Evolutionary conservation across 768 basidiomycete genomes (phyloP).

Genomic region (Pulveroboletus ravenelii): DNA sequence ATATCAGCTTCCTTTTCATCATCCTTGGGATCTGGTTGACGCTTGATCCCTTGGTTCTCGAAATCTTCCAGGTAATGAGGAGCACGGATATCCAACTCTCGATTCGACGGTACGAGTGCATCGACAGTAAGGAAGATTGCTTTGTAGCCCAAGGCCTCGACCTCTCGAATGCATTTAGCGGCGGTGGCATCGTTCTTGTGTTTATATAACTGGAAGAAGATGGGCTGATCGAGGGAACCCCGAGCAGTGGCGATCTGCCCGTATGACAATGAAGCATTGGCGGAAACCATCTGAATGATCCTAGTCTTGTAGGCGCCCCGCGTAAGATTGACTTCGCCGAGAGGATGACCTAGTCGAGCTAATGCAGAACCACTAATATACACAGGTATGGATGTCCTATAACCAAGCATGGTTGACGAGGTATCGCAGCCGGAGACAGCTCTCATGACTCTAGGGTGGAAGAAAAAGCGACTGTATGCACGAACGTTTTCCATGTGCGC

Average conservation of each 20-base stretch:
- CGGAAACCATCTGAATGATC: constrained; percentile 84
- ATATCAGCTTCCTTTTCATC: constrained; percentile 37
- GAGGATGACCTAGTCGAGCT: constrained; percentile 83
- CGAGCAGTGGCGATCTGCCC: constrained; percentile 55
- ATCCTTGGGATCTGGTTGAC: constrained; percentile 18
- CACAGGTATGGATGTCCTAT: constrained; percentile 67
- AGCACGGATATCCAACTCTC: constrained; percentile 67
- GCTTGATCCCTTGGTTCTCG: constrained; percentile 36
- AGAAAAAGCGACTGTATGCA: constrained; percentile 85
- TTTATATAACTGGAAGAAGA: constrained; percentile 88
- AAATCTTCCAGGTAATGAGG: constrained; percentile 55
- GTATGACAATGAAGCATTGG: constrained; percentile 68
- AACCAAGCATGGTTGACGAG: constrained; percentile 71
- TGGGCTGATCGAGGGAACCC: constrained; percentile 49
- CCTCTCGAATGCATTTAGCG: constrained; percentile 62
- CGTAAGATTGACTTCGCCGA: constrained; percentile 83
- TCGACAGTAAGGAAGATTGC: constrained; percentile 93
- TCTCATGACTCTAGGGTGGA: constrained; percentile 77
- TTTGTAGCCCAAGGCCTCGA: constrained; percentile 72
- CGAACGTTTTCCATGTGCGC: constrained; percentile 65
- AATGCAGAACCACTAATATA: constrained; percentile 82
- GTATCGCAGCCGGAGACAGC: constrained; percentile 60
- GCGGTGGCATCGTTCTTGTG: constrained; percentile 63
- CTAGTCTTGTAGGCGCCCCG: constrained; percentile 58
- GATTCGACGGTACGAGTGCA: constrained; percentile 75